Evolutionary conservation across 306 rosid genomes (phyloP).

Genomic region (Trichosanthes cucumerina): DNA sequence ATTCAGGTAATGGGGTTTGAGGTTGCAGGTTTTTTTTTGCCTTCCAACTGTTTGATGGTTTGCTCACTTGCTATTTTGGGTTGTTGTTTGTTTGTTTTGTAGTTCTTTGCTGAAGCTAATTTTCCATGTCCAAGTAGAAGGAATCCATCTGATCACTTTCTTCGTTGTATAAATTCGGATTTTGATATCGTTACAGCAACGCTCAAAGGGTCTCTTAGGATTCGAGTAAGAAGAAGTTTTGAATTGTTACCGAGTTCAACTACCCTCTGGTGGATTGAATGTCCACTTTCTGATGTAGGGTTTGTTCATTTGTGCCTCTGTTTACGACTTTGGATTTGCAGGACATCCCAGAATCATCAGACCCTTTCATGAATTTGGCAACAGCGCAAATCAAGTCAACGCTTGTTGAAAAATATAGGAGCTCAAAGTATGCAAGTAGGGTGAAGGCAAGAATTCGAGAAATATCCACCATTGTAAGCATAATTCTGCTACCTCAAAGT

Average conservation of each 20-base stretch:
- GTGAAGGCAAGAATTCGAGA: conserved; percentile 53
- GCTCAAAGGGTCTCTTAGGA: conserved; percentile 29
- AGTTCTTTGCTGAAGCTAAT: conserved; percentile 81
- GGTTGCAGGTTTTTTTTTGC: neutral
- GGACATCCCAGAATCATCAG: conserved; percentile 68
- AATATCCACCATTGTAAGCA: conserved; percentile 53
- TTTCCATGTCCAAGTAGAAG: conserved; percentile 84
- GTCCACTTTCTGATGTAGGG: neutral
- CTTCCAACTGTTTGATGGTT: neutral
- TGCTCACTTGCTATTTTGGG: neutral
- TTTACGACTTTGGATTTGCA: conserved; percentile 6
- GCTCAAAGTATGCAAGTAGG: conserved; percentile 47
- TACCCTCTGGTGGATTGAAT: neutral
- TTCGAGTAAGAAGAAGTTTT: conserved; percentile 4
- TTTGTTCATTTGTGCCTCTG: neutral
- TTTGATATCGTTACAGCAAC: conserved; percentile 49
- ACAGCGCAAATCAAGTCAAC: conserved; percentile 68
- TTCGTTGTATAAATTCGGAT: conserved; percentile 79
- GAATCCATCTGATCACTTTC: conserved; percentile 95
- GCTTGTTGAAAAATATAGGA: conserved; percentile 65
- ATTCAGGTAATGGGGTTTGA: conserved; percentile 38
- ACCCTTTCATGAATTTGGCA: conserved; percentile 68
- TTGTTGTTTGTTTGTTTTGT: conserved; percentile 1
- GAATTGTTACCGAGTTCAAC: neutral
- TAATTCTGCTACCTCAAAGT: neutral